phyloP scores from a whole-genome alignment of 1,139 yeast genomes.

The Debaryomyces sp. region DNA sequence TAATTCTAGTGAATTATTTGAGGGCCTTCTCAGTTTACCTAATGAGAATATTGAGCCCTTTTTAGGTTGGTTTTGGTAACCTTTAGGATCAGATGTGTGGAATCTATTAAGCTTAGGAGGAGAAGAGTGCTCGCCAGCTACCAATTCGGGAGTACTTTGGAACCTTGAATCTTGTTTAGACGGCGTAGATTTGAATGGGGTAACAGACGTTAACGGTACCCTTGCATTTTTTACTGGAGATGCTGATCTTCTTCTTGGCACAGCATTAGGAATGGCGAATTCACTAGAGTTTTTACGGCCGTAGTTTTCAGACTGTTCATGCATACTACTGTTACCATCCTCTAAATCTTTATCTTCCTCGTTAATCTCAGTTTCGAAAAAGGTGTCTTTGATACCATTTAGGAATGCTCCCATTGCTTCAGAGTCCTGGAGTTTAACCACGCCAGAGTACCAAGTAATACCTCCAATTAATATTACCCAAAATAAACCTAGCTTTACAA shows the following conservation, averaged over 20 bases:
- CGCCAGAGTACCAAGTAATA: constrained; percentile 35
- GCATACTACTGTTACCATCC: background rate
- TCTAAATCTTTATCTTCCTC: constrained; percentile 11
- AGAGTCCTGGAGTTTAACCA: constrained; percentile 27
- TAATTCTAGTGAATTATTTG: constrained; percentile 6
- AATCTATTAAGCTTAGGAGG: constrained; percentile 15
- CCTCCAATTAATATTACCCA: constrained; percentile 31
- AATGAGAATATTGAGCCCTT: background rate
- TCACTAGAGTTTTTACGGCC: background rate
- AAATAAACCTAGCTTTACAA: constrained; percentile 26
- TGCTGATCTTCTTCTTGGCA: constrained; percentile 6
- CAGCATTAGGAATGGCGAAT: background rate
- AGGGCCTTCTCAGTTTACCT: constrained; percentile 5
- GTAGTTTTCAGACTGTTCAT: background rate
- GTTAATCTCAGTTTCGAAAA: constrained; percentile 10
- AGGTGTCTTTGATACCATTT: constrained; percentile 11
- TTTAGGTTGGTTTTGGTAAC: background rate
- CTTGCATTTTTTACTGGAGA: constrained; percentile 17
- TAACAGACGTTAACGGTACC: constrained; percentile 24
- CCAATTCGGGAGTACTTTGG: constrained; percentile 23
- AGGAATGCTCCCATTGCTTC: constrained; percentile 14
- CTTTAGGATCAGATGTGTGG: constrained; percentile 16
- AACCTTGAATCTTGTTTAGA: background rate
- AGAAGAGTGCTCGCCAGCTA: constrained; percentile 7
- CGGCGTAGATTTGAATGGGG: constrained; percentile 25